These are phyloP conservation scores for Curvularia sp. DNA, from an alignment of 2,329 filamentous ascomycete species.

Conservation along the genomic window DNA sequence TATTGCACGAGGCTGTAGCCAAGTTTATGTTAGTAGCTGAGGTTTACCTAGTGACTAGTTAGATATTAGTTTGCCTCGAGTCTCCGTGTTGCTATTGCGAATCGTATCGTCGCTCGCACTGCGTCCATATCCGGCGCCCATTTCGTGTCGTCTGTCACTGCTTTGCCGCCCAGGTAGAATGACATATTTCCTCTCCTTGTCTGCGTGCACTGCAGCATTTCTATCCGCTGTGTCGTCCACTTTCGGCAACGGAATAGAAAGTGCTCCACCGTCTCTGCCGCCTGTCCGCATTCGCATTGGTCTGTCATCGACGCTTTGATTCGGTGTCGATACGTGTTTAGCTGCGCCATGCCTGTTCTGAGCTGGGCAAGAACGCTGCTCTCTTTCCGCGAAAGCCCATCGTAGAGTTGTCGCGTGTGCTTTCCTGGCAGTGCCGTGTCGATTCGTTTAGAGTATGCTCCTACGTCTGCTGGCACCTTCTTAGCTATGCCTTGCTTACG, in stretches of 20 bases:
- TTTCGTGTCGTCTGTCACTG: constrained; percentile 12
- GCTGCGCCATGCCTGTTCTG: constrained; percentile 18
- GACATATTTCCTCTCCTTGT: constrained; percentile 15
- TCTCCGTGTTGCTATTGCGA: too few species aligned
- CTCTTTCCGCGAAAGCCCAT: constrained; percentile 14
- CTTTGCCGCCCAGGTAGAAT: constrained; percentile 18
- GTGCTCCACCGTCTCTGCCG: too few species aligned
- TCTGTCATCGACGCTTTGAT: constrained; percentile 16
- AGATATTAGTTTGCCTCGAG: constrained; percentile 9
- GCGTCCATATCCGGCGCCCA: too few species aligned
- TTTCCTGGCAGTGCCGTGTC: constrained; percentile 19
- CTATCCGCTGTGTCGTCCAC: constrained; percentile 12
- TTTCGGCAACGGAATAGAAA: constrained; percentile 13
- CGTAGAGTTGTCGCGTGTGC: constrained; percentile 16
- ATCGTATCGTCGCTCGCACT: too few species aligned
- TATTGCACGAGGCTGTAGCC: constrained; percentile 5
- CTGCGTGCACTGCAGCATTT: constrained; percentile 15
- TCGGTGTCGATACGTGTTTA: constrained; percentile 18
- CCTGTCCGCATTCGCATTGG: too few species aligned
- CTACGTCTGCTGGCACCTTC: constrained; percentile 15
- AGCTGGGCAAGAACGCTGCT: constrained; percentile 17
- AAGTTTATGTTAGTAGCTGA: constrained; percentile 11
- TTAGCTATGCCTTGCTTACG: constrained; percentile 17
- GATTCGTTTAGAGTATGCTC: constrained; percentile 15
- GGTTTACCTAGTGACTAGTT: constrained; percentile 2